Evolutionary conservation across 2,329 filamentous ascomycete species (phyloP).

Genomic region (Aspergillus aculeatus): DNA sequence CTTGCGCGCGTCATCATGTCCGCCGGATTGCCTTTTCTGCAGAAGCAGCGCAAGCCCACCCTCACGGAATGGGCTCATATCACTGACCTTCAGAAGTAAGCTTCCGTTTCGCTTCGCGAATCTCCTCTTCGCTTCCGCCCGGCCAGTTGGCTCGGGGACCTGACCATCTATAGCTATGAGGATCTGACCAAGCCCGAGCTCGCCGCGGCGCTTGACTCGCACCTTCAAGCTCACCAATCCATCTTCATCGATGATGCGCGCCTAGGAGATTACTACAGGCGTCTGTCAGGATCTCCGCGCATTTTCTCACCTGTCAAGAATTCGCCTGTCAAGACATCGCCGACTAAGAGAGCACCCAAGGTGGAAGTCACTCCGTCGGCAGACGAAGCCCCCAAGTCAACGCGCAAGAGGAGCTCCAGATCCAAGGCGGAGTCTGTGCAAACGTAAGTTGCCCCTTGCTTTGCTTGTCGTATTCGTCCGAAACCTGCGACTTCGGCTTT

Average conservation of each 20-base stretch:
- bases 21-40: constrained; percentile 68
- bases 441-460: constrained; percentile 17
- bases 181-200: constrained; percentile 76
- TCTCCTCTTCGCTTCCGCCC: constrained; percentile 1
- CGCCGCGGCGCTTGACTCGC: constrained; percentile 70
- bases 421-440: constrained; percentile 40
- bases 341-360: constrained; percentile 49
- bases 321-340: constrained; percentile 38
- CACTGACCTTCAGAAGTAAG: constrained; percentile 71
- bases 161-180: constrained; percentile 56
- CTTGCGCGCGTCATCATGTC: constrained; percentile 55
- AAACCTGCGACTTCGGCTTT: not conserved
- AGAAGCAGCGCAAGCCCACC: constrained; percentile 78
- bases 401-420: constrained; percentile 42
- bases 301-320: constrained; percentile 51
- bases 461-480: not conserved
- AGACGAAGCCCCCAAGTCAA: constrained; percentile 29
- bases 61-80: constrained; percentile 71
- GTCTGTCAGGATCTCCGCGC: constrained; percentile 36
- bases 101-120: constrained; percentile 25
- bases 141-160: not conserved
- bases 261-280: constrained; percentile 74
- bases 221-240: constrained; percentile 67
- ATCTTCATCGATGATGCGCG: constrained; percentile 62
- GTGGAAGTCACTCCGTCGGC: constrained; percentile 34